Evolutionary conservation across 2,329 filamentous ascomycete species (phyloP).

Genomic region (Didymellaceae sp.): DNA sequence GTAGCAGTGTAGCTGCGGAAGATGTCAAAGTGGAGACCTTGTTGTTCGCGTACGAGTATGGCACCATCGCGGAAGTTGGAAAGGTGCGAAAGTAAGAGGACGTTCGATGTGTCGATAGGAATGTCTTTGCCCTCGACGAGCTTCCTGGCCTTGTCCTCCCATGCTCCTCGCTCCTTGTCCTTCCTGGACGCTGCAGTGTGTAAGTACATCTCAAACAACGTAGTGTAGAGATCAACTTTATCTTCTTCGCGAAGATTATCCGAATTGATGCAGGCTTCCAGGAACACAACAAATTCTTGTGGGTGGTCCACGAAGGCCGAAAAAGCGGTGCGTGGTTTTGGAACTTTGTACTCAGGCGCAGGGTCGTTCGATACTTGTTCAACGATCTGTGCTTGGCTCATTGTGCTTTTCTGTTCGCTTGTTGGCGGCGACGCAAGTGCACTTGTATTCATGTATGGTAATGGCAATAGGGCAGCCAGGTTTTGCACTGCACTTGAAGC

Average conservation of each 20-base stretch:
- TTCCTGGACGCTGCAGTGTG: constrained; percentile 82
- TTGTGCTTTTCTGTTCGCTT: constrained; percentile 59
- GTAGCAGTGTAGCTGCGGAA: constrained; percentile 95
- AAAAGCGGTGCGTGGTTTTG: constrained; percentile 87
- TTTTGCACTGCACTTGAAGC: constrained; percentile 84
- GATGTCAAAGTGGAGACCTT: constrained; percentile 90
- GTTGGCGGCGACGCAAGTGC: constrained; percentile 62
- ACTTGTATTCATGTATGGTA: constrained; percentile 81
- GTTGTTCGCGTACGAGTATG: constrained; percentile 90
- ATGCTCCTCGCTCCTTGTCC: constrained; percentile 73
- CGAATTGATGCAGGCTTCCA: constrained; percentile 84
- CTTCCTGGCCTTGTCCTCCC: constrained; percentile 89
- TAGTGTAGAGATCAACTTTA: constrained; percentile 87
- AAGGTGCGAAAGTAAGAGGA: constrained; percentile 88
- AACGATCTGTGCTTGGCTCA: constrained; percentile 61
- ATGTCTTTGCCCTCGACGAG: constrained; percentile 80
- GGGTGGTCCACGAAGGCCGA: constrained; percentile 96
- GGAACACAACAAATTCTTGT: constrained; percentile 87
- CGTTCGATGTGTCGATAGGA: constrained; percentile 92
- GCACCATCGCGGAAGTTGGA: constrained; percentile 90
- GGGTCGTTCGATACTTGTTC: constrained; percentile 60
- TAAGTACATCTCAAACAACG: constrained; percentile 97
- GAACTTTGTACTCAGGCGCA: constrained; percentile 72
- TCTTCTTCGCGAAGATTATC: constrained; percentile 74
- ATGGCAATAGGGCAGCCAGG: constrained; percentile 78